Conservation (phyloP, 75 land plant genomes). For the Picea glauca region DNA sequence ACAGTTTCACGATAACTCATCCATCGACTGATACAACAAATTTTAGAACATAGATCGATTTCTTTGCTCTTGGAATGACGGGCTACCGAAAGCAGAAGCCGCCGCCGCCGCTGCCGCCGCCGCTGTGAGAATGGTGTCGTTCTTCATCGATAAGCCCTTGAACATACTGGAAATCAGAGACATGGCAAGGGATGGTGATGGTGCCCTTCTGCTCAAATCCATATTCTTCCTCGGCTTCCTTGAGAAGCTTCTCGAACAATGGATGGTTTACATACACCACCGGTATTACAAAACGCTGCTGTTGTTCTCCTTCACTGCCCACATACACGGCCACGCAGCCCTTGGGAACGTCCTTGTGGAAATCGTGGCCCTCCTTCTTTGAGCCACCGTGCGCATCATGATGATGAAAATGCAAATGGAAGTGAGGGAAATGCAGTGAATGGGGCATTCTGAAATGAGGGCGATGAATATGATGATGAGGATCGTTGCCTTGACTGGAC, state of each 20-base stretch:
- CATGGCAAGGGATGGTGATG: conserved; percentile 62
- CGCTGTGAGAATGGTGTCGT: background rate
- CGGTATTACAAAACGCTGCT: conserved; percentile 57
- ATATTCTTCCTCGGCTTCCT: conserved; percentile 66
- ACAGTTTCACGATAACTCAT: too few species aligned
- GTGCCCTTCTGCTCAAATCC: conserved; percentile 67
- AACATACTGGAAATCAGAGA: conserved; percentile 44
- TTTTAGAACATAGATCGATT: too few species aligned
- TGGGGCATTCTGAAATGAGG: conserved; percentile 7
- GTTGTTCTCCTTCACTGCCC: conserved; percentile 49
- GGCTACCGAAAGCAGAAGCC: too few species aligned
- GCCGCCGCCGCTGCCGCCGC: too few species aligned
- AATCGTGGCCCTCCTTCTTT: background rate
- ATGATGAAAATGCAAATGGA: conserved; percentile 15
- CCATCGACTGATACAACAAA: too few species aligned
- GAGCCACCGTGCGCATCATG: background rate
- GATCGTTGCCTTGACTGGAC: too few species aligned
- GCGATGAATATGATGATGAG: background rate
- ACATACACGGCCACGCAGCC: conserved; percentile 59
- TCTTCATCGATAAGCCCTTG: conserved; percentile 49
- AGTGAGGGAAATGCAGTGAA: conserved; percentile 24
- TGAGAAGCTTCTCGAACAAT: conserved; percentile 52
- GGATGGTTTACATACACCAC: conserved; percentile 63
- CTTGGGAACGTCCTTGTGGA: conserved; percentile 36
- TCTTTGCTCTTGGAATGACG: too few species aligned